Conservation (phyloP, 2,329 filamentous ascomycete genomes). For the Fusarium austroafricanum region DNA sequence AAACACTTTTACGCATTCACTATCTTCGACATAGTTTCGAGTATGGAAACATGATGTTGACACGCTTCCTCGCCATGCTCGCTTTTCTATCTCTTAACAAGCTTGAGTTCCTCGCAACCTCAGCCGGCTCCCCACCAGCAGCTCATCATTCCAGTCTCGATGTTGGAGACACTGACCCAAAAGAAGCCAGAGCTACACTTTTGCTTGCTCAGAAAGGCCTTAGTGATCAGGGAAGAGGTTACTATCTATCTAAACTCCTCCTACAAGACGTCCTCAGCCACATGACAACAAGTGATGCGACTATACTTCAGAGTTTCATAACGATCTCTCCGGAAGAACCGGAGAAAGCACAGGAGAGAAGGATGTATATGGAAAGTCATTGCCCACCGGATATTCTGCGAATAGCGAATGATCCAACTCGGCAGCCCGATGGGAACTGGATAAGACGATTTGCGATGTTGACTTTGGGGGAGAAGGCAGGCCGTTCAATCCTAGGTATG, state of each 20-base stretch:
- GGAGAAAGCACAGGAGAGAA: not conserved
- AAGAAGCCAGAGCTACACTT: not conserved
- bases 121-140: too few relatives aligned
- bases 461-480: not conserved
- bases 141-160: not conserved
- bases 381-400: conserved; percentile 6
- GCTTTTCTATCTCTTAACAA: not conserved
- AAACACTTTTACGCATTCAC: conserved; percentile 22
- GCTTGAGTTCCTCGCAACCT: not conserved
- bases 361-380: conserved; percentile 11
- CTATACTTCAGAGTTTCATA: conserved; percentile 7
- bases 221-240: conserved; percentile 1
- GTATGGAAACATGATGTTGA: conserved; percentile 16
- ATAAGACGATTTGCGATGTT: not conserved
- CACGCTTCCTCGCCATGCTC: conserved; percentile 8
- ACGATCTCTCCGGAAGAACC: not conserved
- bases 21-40: conserved; percentile 23
- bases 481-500: not conserved
- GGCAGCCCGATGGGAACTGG: not conserved
- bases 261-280: not conserved
- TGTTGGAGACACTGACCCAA: not conserved
- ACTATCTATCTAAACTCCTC: conserved; percentile 2
- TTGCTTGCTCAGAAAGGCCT: conserved; percentile 13
- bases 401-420: not conserved
- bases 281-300: not conserved